A percentile compares a stretch with the other conserved stretches of the same genome.
These are phyloP conservation scores for Penicillium cosmopolitanum DNA, from an alignment of 495 filamentous ascomycete genomes.

Conservation along the genomic window DNA sequence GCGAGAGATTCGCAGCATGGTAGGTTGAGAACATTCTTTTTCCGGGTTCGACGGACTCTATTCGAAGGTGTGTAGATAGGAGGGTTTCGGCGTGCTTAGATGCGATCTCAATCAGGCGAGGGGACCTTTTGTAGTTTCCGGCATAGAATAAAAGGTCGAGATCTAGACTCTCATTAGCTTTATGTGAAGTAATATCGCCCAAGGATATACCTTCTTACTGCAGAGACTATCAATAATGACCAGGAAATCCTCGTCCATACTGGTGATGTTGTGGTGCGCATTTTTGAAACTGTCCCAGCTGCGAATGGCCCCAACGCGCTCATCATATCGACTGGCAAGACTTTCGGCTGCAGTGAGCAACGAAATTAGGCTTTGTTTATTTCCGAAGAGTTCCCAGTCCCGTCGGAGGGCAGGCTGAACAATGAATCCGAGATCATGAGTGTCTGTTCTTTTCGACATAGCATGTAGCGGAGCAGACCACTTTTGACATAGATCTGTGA, in stretches of 20 bases:
- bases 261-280: neutral
- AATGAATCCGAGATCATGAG: slow-evolving; percentile 52
- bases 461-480: slow-evolving; percentile 23
- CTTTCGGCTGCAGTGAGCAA: slow-evolving; percentile 35
- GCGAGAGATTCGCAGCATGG: slow-evolving; percentile 47
- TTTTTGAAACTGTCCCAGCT: slow-evolving; percentile 34
- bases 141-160: slow-evolving; percentile 50
- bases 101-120: slow-evolving; percentile 35
- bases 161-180: slow-evolving; percentile 21
- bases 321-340: slow-evolving; percentile 39
- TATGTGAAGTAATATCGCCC: too few species aligned
- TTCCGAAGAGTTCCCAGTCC: slow-evolving; percentile 39
- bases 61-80: slow-evolving; percentile 32
- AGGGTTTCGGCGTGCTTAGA: slow-evolving; percentile 39
- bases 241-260: slow-evolving; percentile 10
- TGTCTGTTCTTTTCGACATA: slow-evolving; percentile 34
- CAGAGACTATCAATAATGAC: slow-evolving; percentile 21
- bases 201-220: too few species aligned
- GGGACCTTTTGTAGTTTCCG: slow-evolving; percentile 29
- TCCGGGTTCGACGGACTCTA: slow-evolving; percentile 22
- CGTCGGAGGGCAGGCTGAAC: slow-evolving; percentile 27
- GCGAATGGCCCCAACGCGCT: slow-evolving; percentile 41
- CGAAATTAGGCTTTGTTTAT: slow-evolving; percentile 24
- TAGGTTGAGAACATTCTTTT: slow-evolving; percentile 28
- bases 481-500: too few species aligned